Evolutionary conservation across 495 filamentous ascomycete species (phyloP), one percentile per base, ranked within the genome.

Genomic region (Xylaria nigripes): DNA sequence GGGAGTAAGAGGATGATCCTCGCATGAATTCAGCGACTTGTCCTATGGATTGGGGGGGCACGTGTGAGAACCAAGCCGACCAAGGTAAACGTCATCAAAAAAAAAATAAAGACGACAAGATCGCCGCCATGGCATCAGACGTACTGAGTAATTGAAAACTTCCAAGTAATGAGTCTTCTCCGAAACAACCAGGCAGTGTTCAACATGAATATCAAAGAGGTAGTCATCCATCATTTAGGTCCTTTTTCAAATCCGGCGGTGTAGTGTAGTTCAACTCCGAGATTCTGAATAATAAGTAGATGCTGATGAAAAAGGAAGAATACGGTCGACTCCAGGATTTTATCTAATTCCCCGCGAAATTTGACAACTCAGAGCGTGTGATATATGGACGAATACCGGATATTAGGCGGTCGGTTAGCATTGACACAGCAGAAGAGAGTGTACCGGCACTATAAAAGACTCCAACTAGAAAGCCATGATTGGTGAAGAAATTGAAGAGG

Each of bases 221-320:
- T 79, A 80, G 58, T 79, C 71, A 61, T 81, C 78, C 78, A 81
- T 81, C 29, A 55, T 65, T 51, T n/a, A n/a, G n/a, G n/a, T n/a
- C n/a, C n/a, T n/a, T n/a, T n/a, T n/a, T n/a, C n/a, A 49, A 41
- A 51, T 36, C 30, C 19, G 25, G 40, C 23, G 25, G 45, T 34
- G 25, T 10, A 27, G 21, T 27, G 34, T 54, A 48, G 29, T 19
- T 25, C 19, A 24, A 27, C 43, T 40, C 25, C n/a, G n/a, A n/a
- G n/a, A n/a, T n/a, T 40, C 9, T 18, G 36, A 15, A 43, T 15
- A 34, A 23, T 8, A 49, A 40, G 19, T n/a, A 16, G 27, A 40
- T 13, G 5, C 15, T 2, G 36, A 40, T 18, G 9, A n/a, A 18
- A 40, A 18, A 19, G 8, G 24, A 42, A 19, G 18, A 19, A 25